phyloP scores from a whole-genome alignment of 140 eudicot genomes.

The Anethum foeniculum region DNA sequence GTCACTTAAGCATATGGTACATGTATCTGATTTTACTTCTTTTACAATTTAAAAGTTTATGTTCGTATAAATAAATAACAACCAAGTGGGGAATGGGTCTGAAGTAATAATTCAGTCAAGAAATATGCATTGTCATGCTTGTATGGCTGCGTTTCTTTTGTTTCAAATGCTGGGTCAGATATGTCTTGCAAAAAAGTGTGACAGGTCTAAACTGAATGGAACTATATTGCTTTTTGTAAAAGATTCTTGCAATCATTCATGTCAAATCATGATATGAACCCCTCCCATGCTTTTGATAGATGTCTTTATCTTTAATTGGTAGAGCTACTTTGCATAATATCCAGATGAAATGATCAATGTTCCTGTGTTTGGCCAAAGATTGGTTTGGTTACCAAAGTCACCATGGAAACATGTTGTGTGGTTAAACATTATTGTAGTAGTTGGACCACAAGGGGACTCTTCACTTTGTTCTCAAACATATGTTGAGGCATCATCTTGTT shows the following conservation, averaged over 20 bases:
- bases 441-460: slow-evolving; percentile 28
- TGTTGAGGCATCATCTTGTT: slow-evolving; percentile 13
- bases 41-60: neutral
- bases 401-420: slow-evolving; percentile 25
- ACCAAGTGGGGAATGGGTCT: neutral
- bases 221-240: neutral
- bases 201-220: neutral
- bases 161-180: slow-evolving; percentile 1
- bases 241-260: slow-evolving; percentile 6
- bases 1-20: neutral
- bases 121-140: neutral
- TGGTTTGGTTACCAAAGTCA: slow-evolving; percentile 10
- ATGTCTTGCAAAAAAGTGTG: neutral
- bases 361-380: neutral
- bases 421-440: slow-evolving; percentile 13
- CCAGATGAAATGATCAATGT: neutral
- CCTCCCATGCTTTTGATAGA: slow-evolving; percentile 7
- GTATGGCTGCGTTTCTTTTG: neutral
- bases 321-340: neutral
- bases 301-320: neutral
- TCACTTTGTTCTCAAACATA: slow-evolving; percentile 15
- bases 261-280: slow-evolving; percentile 3
- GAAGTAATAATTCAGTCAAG: neutral
- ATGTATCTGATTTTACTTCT: neutral
- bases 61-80: neutral